Evolutionary conservation across 768 basidiomycete species (phyloP).

Genomic region (Lactarius sanguifluus): DNA sequence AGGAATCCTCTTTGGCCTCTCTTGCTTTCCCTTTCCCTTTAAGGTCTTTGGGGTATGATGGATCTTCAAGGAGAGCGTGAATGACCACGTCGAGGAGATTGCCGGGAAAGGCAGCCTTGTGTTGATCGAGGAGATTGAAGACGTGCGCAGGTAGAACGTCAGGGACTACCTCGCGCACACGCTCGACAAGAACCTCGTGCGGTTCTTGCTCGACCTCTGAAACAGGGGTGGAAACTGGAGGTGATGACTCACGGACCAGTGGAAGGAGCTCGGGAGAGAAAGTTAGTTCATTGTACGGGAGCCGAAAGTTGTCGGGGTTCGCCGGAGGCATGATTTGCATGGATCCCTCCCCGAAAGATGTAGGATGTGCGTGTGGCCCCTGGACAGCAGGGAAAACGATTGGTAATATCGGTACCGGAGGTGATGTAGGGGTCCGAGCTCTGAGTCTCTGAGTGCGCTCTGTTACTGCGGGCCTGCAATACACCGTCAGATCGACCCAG

Average conservation of each 20-base stretch:
- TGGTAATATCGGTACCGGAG: neutral
- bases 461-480: slow-evolving; percentile 2
- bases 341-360: neutral
- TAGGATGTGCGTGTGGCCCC: neutral
- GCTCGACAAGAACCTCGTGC: slow-evolving; percentile 42
- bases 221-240: neutral
- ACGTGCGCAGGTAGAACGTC: slow-evolving; percentile 63
- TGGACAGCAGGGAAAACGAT: neutral
- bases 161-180: slow-evolving; percentile 66
- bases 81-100: slow-evolving; percentile 54
- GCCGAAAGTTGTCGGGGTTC: neutral
- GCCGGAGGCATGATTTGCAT: neutral
- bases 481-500: neutral
- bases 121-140: slow-evolving; percentile 46
- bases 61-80: slow-evolving; percentile 61
- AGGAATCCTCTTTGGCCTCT: slow-evolving; percentile 33
- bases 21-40: slow-evolving; percentile 44
- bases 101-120: slow-evolving; percentile 40
- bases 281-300: neutral
- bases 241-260: neutral
- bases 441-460: neutral
- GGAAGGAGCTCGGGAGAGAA: slow-evolving; percentile 3
- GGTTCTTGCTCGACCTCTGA: slow-evolving; percentile 10
- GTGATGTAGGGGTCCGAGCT: neutral
- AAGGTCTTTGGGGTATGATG: slow-evolving; percentile 55